Base-by-base conservation (phyloP, 106 monocot genomes). In the Dendrobium nobile region DNA sequence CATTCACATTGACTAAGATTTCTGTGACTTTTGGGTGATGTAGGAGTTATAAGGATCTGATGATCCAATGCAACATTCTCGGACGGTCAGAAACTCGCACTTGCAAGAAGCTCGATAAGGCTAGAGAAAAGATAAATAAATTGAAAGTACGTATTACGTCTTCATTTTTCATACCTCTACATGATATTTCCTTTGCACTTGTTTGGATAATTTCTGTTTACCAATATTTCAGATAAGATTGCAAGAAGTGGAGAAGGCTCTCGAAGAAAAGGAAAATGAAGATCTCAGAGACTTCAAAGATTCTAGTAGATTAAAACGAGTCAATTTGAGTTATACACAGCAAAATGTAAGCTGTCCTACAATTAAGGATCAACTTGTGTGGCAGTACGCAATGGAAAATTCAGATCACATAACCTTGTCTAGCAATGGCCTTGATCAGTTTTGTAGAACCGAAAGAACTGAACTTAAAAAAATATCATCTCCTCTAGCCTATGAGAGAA, bases 11-110 rank as follows among this genome's bases (percentile, higher is more conserved):
- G 20, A 42, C 51, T 51, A 24, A 48, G 45, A 26, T 9, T 27
- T 76, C 41, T 48, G 48, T 76, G 7, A 22, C 41, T 54, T 56
- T 75, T 31, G 16, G 47, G 67, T 58, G 64, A 1, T 82, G n/a
- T 55, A 98, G 95, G 90, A 93, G 87, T 84, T 95, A 99, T 83
- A 95, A 91, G 86, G 99, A 93, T 80, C 79, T 99, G 79, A 93
- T 99, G 90, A 76, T 79, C 74, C 99, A 91, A 73, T 99, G 99
- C 86, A 99, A 91, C 72, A 68, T 84, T 79, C 73, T 99, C 9
- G 99, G 99, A 77, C 91, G 99, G 86, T 82, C 95, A 48, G 95
- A 99, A 48, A 78, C 79, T 75, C 92, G 85, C 15, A 47, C 88
- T 4, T 84, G 77, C 37, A 83, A 90, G 78, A 87, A 93, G 79